A percentile compares a stretch with the other conserved stretches of the same genome.
Conservation (phyloP, 179 eudicot genomes). For the Heliamphora pulchella region DNA sequence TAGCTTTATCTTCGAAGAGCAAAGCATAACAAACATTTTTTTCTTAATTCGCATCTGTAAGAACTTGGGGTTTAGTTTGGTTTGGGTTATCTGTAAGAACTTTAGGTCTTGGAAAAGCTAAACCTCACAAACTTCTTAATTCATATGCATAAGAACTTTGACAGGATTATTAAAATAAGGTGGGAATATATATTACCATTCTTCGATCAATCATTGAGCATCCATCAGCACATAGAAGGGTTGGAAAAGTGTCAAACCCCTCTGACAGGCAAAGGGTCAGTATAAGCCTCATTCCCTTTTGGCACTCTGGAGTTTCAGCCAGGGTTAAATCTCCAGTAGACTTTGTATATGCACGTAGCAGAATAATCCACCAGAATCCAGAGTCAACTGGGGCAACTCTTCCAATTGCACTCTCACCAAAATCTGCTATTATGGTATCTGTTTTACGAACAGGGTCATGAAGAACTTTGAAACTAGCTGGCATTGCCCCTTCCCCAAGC, state of each 20-base stretch:
- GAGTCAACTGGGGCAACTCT: slow-evolving; percentile 98
- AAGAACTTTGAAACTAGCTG: slow-evolving; percentile 94
- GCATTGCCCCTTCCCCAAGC: slow-evolving; percentile 96
- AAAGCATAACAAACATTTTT: background rate
- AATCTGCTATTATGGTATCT: slow-evolving; percentile 78
- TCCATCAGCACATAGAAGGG: slow-evolving; percentile 89
- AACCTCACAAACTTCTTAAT: background rate
- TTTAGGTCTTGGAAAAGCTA: slow-evolving; percentile 1
- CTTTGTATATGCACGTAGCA: slow-evolving; percentile 88
- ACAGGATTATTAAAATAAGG: background rate
- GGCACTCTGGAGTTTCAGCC: slow-evolving; percentile 89
- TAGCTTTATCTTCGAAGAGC: background rate
- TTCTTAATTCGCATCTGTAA: no score
- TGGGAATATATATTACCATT: slow-evolving; percentile 49
- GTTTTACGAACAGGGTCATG: slow-evolving; percentile 79
- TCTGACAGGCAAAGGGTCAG: slow-evolving; percentile 69
- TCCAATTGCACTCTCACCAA: slow-evolving; percentile 96
- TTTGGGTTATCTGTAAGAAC: no score
- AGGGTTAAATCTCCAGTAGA: slow-evolving; percentile 77
- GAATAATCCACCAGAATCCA: slow-evolving; percentile 97
- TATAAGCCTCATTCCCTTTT: slow-evolving; percentile 91
- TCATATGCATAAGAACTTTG: background rate
- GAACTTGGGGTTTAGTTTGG: no score
- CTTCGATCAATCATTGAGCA: slow-evolving; percentile 97
- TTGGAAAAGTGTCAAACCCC: slow-evolving; percentile 92